Conservation (phyloP, 176 grass and related monocot species). For the Echinochloa phyllopogon region DNA sequence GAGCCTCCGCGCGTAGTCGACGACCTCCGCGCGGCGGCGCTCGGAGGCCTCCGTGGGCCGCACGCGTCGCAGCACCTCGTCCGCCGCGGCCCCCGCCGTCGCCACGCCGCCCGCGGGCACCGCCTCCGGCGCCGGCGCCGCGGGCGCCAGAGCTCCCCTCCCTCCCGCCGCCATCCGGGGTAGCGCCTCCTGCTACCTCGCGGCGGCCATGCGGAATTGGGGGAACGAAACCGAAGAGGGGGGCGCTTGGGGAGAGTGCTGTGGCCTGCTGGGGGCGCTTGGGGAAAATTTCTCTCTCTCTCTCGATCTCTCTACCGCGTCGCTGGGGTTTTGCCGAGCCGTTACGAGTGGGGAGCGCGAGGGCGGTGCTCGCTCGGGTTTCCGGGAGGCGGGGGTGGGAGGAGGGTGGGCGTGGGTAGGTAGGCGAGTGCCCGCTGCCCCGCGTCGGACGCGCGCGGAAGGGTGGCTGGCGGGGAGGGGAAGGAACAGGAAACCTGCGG, state of each 20-base stretch:
- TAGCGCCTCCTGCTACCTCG: background rate
- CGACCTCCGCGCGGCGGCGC: slow-evolving; percentile 48
- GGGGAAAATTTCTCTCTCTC: too few relatives aligned
- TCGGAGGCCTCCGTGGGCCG: slow-evolving; percentile 74
- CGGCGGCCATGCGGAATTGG: background rate
- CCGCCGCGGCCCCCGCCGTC: slow-evolving; percentile 54
- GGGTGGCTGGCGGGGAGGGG: background rate
- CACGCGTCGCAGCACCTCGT: slow-evolving; percentile 59
- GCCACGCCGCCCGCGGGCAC: background rate
- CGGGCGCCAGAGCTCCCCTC: slow-evolving; percentile 29
- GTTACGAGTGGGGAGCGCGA: slow-evolving; percentile 7
- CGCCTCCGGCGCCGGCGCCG: background rate
- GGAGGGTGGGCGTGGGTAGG: background rate
- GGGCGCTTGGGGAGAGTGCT: background rate
- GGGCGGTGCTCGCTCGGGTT: slow-evolving; percentile 1
- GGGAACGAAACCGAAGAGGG: background rate
- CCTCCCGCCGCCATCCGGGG: slow-evolving; percentile 18
- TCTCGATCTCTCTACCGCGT: background rate
- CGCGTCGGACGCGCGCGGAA: slow-evolving; percentile 35
- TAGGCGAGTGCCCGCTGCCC: background rate
- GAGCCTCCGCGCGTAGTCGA: slow-evolving; percentile 63
- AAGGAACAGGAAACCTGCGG: slow-evolving; percentile 37
- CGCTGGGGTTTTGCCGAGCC: slow-evolving; percentile 18
- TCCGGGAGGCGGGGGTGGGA: slow-evolving; percentile 1
- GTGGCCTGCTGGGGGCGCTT: background rate